Evolutionary conservation across 78 protist genomes (phyloP).

Genomic region (Cyanophora paradoxa): DNA sequence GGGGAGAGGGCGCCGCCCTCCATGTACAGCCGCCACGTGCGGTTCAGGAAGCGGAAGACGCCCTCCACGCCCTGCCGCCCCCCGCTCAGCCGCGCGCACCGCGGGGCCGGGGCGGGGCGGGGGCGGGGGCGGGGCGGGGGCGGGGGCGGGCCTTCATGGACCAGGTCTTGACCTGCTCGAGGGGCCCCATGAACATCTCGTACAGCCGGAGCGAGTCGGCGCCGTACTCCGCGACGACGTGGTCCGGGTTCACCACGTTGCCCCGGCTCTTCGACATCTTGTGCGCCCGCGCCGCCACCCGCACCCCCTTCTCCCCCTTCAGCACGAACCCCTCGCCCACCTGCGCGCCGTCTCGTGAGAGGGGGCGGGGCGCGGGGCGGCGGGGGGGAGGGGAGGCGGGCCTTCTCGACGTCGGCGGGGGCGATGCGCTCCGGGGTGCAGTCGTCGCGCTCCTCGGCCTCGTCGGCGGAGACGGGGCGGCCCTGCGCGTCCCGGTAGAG

Average conservation of each 20-base stretch:
- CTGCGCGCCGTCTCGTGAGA: no score
- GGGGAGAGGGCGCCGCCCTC: not conserved
- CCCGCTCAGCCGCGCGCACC: not conserved
- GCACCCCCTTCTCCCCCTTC: not conserved
- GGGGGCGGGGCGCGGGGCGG: no score
- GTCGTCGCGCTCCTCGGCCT: not conserved
- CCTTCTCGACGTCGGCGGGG: constrained; percentile 30
- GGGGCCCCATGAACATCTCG: constrained; percentile 49
- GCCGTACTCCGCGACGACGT: constrained; percentile 19
- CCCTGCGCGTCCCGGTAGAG: not conserved
- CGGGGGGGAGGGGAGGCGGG: no score
- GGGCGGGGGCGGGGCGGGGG: not conserved
- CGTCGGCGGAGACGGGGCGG: not conserved
- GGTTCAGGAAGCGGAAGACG: constrained; percentile 31
- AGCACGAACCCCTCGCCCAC: constrained; percentile 2
- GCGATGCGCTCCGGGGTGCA: no score
- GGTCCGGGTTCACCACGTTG: constrained; percentile 34
- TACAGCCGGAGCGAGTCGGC: constrained; percentile 35
- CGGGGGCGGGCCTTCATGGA: not conserved
- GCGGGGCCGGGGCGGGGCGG: not conserved
- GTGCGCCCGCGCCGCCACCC: constrained; percentile 15
- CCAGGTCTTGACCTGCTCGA: constrained; percentile 25
- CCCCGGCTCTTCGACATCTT: constrained; percentile 36
- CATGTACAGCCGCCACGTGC: not conserved
- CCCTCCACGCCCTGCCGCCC: not conserved